These are phyloP conservation scores for Triticum dicoccoides DNA, from an alignment of 176 grass and related monocot genomes.

Conservation along the genomic window DNA sequence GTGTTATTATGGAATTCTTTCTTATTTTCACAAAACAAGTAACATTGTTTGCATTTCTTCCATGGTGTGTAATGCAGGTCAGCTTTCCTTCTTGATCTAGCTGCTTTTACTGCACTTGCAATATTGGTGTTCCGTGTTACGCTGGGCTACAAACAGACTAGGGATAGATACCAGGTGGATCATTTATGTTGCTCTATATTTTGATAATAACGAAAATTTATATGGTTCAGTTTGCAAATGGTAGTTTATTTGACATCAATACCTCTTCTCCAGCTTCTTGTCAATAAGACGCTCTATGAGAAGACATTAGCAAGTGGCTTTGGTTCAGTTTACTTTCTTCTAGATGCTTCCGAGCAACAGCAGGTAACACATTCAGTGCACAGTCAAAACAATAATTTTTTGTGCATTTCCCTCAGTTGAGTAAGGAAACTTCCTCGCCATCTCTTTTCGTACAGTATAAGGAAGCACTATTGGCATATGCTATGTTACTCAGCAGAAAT, in stretches of 20 bases:
- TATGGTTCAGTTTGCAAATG: not conserved
- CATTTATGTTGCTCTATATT: conserved; percentile 1
- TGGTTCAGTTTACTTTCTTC: conserved; percentile 90
- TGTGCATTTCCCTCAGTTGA: not conserved
- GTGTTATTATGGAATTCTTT: not conserved
- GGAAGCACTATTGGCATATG: conserved; percentile 88
- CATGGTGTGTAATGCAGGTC: conserved; percentile 54
- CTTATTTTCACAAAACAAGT: conserved; percentile 4
- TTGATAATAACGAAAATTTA: not conserved
- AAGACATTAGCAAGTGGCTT: conserved; percentile 97
- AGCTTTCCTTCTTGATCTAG: conserved; percentile 76
- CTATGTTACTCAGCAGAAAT: conserved; percentile 59
- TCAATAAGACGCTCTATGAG: conserved; percentile 92
- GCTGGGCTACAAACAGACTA: conserved; percentile 89
- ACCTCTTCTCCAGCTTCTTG: conserved; percentile 63
- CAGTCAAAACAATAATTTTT: not conserved
- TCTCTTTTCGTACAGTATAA: conserved; percentile 61
- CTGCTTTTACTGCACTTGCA: conserved; percentile 69
- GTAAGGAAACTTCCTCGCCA: not conserved
- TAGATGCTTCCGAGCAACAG: conserved; percentile 97
- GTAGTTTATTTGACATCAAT: not conserved
- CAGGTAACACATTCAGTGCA: conserved; percentile 50
- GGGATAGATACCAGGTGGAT: conserved; percentile 82
- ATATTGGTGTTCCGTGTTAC: conserved; percentile 73
- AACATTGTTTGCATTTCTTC: conserved; percentile 4